Conservation (phyloP, 768 basidiomycete genomes). For the Epithele typhae region DNA sequence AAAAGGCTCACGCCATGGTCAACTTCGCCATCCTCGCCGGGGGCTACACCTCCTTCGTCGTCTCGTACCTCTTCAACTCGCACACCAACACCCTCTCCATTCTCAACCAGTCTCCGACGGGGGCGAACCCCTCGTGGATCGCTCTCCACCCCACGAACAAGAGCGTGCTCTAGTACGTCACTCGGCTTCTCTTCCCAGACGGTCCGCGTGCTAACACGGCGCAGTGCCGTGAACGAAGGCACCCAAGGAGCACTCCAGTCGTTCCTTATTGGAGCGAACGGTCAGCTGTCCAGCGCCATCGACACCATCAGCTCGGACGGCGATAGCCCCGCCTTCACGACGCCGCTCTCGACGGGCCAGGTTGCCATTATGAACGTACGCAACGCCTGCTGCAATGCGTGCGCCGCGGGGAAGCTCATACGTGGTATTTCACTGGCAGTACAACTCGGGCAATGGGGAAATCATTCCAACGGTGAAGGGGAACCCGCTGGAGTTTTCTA, state of each 20-base stretch:
- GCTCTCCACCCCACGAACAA: slow-evolving; percentile 49
- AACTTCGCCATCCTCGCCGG: slow-evolving; percentile 66
- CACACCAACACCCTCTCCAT: slow-evolving; percentile 44
- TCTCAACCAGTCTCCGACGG: slow-evolving; percentile 44
- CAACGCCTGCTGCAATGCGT: neutral
- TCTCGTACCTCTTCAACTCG: slow-evolving; percentile 58
- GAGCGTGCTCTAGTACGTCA: slow-evolving; percentile 56
- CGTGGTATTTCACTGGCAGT: slow-evolving; percentile 28
- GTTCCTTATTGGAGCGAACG: slow-evolving; percentile 44
- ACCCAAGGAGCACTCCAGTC: slow-evolving; percentile 45
- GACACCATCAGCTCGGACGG: slow-evolving; percentile 49
- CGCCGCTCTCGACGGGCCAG: slow-evolving; percentile 47
- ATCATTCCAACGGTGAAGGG: slow-evolving; percentile 43
- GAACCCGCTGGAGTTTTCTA: slow-evolving; percentile 31
- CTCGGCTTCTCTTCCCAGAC: neutral
- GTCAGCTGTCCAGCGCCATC: slow-evolving; percentile 39
- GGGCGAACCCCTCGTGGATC: slow-evolving; percentile 59
- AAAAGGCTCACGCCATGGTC: no score
- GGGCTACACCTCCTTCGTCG: slow-evolving; percentile 56
- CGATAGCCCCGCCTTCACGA: slow-evolving; percentile 45
- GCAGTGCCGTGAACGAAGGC: slow-evolving; percentile 60
- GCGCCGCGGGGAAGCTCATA: neutral
- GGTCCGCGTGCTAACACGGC: neutral
- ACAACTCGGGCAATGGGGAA: slow-evolving; percentile 48
- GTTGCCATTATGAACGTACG: slow-evolving; percentile 59